phyloP scores from a whole-genome alignment of 2,329 filamentous ascomycete species.

The Aureobasidium sp. region DNA sequence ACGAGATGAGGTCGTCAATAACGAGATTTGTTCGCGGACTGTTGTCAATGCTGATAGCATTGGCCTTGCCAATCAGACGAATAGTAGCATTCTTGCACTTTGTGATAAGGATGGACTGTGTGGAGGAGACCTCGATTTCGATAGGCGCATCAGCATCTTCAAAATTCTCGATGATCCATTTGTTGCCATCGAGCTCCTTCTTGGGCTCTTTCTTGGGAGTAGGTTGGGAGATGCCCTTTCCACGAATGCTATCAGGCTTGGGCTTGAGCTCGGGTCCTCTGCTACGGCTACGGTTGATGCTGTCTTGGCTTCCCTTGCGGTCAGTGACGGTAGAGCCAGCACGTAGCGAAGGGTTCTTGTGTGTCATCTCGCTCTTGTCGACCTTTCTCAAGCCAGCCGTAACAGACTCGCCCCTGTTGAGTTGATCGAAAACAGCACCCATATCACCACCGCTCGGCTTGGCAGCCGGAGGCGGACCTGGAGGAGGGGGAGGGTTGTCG shows the following conservation, averaged over 20 bases:
- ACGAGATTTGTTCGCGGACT: conserved; percentile 76
- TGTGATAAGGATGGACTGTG: conserved; percentile 86
- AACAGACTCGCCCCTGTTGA: conserved; percentile 84
- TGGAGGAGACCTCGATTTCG: conserved; percentile 72
- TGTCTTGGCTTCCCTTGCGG: conserved; percentile 46
- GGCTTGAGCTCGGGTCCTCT: conserved; percentile 71
- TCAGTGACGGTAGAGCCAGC: conserved; percentile 62
- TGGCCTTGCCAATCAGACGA: conserved; percentile 85
- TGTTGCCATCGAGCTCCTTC: conserved; percentile 58
- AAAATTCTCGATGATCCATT: conserved; percentile 95
- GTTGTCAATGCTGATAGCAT: conserved; percentile 95
- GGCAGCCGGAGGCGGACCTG: conserved; percentile 48
- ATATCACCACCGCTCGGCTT: conserved; percentile 53
- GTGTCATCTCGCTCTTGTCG: conserved; percentile 92
- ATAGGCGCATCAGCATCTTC: conserved; percentile 68
- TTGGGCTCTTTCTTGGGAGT: conserved; percentile 28
- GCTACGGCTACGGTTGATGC: conserved; percentile 62
- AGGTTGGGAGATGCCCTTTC: conserved; percentile 30
- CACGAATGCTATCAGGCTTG: conserved; percentile 44
- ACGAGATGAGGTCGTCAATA: conserved; percentile 82
- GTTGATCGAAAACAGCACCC: conserved; percentile 80
- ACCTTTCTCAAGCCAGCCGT: conserved; percentile 88
- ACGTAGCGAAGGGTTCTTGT: conserved; percentile 89
- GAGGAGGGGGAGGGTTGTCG: conserved; percentile 51
- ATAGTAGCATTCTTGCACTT: conserved; percentile 87